Percentiles rank a stretch among this genome's conserved stretches.
These are phyloP conservation scores for Phylloporus gajari DNA, from an alignment of 1,284 basidiomycete species.

Conservation along the genomic window DNA sequence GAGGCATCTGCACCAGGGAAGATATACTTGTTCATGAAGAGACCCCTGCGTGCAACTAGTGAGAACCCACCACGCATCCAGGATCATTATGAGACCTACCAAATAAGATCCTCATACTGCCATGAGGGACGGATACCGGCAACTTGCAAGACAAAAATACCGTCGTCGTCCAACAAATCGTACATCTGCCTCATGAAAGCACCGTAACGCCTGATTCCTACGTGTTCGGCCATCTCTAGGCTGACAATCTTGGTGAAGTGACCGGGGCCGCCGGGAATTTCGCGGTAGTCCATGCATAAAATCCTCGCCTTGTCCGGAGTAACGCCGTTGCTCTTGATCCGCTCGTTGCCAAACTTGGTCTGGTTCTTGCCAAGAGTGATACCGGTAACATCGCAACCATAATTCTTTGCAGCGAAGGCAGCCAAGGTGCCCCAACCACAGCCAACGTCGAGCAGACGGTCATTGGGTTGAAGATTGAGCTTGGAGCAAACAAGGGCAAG, in stretches of 20 bases:
- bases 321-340: conserved; percentile 87
- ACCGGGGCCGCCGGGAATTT: conserved; percentile 84
- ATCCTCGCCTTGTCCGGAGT: conserved; percentile 85
- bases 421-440: conserved; percentile 99
- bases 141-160: conserved; percentile 95
- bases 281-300: conserved; percentile 94
- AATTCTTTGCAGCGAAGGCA: conserved; percentile 97
- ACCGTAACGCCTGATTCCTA: conserved; percentile 93
- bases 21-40: conserved; percentile 97
- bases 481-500: conserved; percentile 95
- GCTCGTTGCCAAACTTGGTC: conserved; percentile 90
- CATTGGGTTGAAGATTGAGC: conserved; percentile 85
- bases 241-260: conserved; percentile 95
- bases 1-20: conserved; percentile 99
- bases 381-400: conserved; percentile 93
- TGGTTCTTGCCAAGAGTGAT: conserved; percentile 94
- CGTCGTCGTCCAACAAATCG: conserved; percentile 93
- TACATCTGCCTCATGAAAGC: conserved; percentile 93
- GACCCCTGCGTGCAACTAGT: conserved; percentile 60
- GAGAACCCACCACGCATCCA: conserved; percentile 5
- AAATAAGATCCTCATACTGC: conserved; percentile 99
- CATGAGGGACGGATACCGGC: conserved; percentile 92
- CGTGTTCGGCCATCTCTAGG: conserved; percentile 99
- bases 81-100: conserved; percentile 57
- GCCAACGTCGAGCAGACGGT: conserved; percentile 91